Conservation (phyloP, 768 basidiomycete genomes). For the Macrolepiota fuliginosa region DNA sequence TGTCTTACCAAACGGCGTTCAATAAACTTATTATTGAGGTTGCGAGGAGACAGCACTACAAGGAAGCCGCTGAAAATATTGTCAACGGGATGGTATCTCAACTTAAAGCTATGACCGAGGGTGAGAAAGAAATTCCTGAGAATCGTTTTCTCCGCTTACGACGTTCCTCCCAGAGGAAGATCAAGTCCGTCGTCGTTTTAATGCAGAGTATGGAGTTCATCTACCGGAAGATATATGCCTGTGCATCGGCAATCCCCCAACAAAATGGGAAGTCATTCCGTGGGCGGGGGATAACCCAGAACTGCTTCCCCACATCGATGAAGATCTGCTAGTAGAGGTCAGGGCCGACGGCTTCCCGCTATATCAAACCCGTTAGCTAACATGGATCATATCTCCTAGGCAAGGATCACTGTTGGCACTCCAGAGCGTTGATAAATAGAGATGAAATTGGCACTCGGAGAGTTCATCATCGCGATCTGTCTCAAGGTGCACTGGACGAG, state of each 20-base stretch:
- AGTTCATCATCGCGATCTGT: background rate
- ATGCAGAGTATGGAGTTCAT: conserved; percentile 67
- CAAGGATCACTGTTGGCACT: conserved; percentile 18
- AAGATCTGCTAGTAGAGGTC: conserved; percentile 58
- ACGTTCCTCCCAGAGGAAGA: conserved; percentile 56
- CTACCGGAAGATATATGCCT: conserved; percentile 81
- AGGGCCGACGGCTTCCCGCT: conserved; percentile 5
- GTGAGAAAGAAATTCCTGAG: conserved; percentile 31
- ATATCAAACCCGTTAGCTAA: background rate
- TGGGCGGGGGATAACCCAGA: conserved; percentile 54
- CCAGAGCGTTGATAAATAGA: background rate
- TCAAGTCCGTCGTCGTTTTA: conserved; percentile 62
- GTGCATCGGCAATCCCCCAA: conserved; percentile 72
- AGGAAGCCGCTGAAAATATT: conserved; percentile 62
- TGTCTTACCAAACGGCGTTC: conserved; percentile 71
- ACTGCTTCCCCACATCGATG: conserved; percentile 58
- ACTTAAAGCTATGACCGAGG: conserved; percentile 63
- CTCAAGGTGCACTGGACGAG: conserved; percentile 1
- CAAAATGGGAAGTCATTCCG: conserved; percentile 67
- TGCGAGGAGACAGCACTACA: conserved; percentile 61
- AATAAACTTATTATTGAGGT: conserved; percentile 74
- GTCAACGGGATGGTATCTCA: conserved; percentile 65
- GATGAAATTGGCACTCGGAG: background rate
- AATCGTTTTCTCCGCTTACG: background rate
- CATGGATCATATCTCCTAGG: conserved; percentile 17